Percentiles rank a stretch among this genome's conserved stretches.
These are phyloP conservation scores for Pseudohyphozyma bogoriensis DNA, from an alignment of 768 basidiomycete genomes.

Conservation along the genomic window DNA sequence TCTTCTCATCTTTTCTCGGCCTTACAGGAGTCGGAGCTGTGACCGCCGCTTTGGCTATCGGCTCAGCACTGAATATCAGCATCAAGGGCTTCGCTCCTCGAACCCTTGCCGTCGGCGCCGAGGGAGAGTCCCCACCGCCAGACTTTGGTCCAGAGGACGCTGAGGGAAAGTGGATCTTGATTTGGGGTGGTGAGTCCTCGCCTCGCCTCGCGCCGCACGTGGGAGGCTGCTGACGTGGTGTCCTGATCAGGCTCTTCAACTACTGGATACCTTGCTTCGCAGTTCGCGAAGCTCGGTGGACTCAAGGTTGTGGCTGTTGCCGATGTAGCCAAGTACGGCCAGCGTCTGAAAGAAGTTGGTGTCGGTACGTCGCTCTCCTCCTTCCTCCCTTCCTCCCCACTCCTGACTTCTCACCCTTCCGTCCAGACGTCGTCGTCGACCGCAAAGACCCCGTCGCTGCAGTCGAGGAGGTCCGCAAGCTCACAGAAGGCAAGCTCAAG, in stretches of 20 bases:
- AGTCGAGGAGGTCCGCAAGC: background rate
- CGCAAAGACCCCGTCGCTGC: constrained; percentile 2
- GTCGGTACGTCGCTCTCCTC: background rate
- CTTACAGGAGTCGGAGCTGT: constrained; percentile 6
- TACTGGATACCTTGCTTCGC: constrained; percentile 3
- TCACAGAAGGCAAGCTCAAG: background rate
- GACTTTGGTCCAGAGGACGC: background rate
- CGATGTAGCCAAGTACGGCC: background rate
- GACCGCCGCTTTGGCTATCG: constrained; percentile 5
- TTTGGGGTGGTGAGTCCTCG: constrained; percentile 11
- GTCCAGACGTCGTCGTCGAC: constrained; percentile 5
- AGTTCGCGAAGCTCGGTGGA: constrained; percentile 4
- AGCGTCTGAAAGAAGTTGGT: background rate
- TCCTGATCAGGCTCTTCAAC: background rate
- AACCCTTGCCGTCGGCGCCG: background rate
- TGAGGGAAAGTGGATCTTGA: background rate
- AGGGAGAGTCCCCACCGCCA: background rate
- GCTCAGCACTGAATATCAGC: background rate
- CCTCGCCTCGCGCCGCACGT: background rate
- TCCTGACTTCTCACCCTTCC: background rate
- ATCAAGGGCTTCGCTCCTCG: constrained; percentile 6
- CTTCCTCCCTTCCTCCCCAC: background rate
- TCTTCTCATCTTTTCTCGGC: background rate
- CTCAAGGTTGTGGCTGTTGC: constrained; percentile 9
- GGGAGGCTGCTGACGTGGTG: background rate